Evolutionary conservation across 495 filamentous ascomycete species (phyloP), one percentile per base, ranked within the genome.

Genomic region (Penicillium desertorum): DNA sequence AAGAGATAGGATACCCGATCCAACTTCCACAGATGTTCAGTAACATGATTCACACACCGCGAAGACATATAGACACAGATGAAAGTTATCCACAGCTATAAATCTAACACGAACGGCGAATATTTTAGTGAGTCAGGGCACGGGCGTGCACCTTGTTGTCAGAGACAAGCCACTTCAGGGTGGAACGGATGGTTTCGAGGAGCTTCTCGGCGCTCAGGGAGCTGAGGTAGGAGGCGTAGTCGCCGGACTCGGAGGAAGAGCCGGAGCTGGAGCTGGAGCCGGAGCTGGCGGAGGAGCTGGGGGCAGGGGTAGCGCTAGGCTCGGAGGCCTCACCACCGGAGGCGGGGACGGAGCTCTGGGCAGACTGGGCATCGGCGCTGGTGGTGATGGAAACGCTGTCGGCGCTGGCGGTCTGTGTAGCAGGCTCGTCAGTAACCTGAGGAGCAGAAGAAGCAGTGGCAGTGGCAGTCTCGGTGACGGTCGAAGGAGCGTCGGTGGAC

Each of bases 181-280:
- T 76, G 56, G 70, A 53, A 41, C 64, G 68, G 46, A 76, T 49
- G 22, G 71, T 27, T 57, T 45, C 63, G 52, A 76, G 60, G 60
- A 73, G 63, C 68, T 76, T 60, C 3, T 71, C 67, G 23, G 73
- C 69, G 57, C 59, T 71, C 58, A 76, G 61, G 49, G 71, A 72
- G 65, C 60, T 64, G 52, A 76, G 71, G 62, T 73, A 76, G 25
- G 67, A 58, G 17, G 59, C 56, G 51, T 66, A 68, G 59, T 66
- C 67, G 52, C 32, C 45, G 17, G 59, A 46, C 45, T n/a, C 30
- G 16, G 51, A 54, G 19, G 36, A 41, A 20, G 58, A 58, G 25
- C 47, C 30, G 30, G 57, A 47, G 27, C 37, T 5, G 27, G 44
- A 14, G 37, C 16, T 19, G 14, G 51, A 34, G 32, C 39, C 25